Base-by-base conservation (phyloP, 176 grass and related monocot genomes). In the Triticum timopheevii region DNA sequence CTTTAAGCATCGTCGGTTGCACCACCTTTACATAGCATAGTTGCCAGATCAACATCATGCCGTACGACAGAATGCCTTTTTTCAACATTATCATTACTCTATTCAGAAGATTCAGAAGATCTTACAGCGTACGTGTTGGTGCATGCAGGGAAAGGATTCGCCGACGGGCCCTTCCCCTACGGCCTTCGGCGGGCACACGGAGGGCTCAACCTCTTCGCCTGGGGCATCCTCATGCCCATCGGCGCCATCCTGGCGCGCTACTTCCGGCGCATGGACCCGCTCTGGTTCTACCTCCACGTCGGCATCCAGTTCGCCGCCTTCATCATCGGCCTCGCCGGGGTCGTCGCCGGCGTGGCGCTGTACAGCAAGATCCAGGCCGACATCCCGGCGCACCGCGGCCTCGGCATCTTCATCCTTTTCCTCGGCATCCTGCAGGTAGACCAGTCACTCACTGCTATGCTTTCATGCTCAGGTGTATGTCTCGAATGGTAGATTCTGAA, bases 231-330 rank as follows among this genome's bases (percentile, higher is more conserved):
- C 13, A 50, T 95, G 82, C 97, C 97, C 2, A 90, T 99, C 34
- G 94, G 97, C 76, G 88, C 97, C 84, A 99, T 99, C 63, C 22
- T 94, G 24, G 93, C 97, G 22, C 93, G 97, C 85, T 96, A 99
- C 83, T 91, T 91, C 92, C 83, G 84, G 52, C 73, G 89, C 2
- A 66, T 83, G 89, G 94, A 96, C 56, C 92, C 97, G 7, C 87
- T 94, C 20, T 99, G 97, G 97, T 99, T 88, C 92, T 99, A 99
- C 87, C 85, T 94, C 58, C 97, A 99, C 54, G 89, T 92, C 1
- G 87, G 84, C 20, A 49, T 94, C 86, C 97, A 99, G 83, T 83
- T 96, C 23, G 62, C 86, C 8, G 94, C 85, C 17, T 96, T 99
- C 82, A 88, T 94, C 68, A 54, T 99, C 42, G 97, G 92, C n/a